Evolutionary conservation across 306 rosid genomes (phyloP), one percentile per base, ranked within the genome.

Genomic region (Senna siamea): DNA sequence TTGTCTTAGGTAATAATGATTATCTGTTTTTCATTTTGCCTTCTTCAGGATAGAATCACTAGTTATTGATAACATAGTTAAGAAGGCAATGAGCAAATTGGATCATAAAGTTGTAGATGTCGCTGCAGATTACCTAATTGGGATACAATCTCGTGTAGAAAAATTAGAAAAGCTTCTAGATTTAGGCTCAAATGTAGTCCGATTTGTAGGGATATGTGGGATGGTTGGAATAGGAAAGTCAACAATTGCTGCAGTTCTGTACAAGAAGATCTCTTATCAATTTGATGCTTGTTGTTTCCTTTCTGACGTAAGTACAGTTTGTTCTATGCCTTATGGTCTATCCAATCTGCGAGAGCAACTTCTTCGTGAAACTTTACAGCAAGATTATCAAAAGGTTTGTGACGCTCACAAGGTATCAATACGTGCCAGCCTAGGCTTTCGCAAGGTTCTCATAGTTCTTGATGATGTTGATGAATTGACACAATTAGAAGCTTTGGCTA

Each of bases 181-280:
- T 3, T 35, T 72, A 47, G 7, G 1, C 11, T 78, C 63, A 10
- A 18, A 46, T 56, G 56, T 17, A 0, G 20, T 47, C 47, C 74
- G 28, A 20, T 35, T 15, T 37, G 6, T 79, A 26, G 82, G 78
- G 0, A 65, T 79, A 32, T 72, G 70, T 74, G 82, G 80, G 3
- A 76, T 76, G 69, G 2, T 6, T 9, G 79, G 74, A 15, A 46
- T 66, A 32, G 79, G 79, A 15, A 75, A 75, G 55, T 52, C 74
- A 12, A 75, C 74, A 41, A 59, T 23, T 11, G 60, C 57, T 2
- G 1, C 28, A 7, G 23, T 8, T 51, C 1, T 51, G 4, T 51
- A 18, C 3, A 23, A 51, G 0, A 18, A 4, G 15, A 51, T 18
- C 28, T 52, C 57, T 52, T 5, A 18, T 11, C 26, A 1, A 7